Evolutionary conservation across 1,139 yeast genomes (phyloP).

Genomic region (Geotrichum carabidarum): DNA sequence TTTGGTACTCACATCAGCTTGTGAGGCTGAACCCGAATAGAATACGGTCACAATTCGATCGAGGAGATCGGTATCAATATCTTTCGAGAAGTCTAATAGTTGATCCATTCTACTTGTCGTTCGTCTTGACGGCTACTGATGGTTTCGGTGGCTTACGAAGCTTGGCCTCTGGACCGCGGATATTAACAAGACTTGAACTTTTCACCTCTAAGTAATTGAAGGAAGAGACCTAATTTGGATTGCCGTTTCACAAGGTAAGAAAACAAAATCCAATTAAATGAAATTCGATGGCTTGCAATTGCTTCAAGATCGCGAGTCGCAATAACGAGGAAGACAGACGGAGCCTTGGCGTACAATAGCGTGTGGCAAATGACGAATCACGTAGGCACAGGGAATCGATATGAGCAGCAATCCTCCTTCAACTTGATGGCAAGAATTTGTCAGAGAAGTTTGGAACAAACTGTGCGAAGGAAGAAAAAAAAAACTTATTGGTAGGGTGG

Average conservation of each 20-base stretch:
- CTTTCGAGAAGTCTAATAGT: conserved; percentile 79
- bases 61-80: conserved; percentile 69
- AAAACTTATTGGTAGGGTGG: not conserved
- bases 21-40: conserved; percentile 74
- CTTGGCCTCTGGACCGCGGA: too few relatives aligned
- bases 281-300: not conserved
- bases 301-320: not conserved
- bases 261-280: not conserved
- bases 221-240: not conserved
- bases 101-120: conserved; percentile 65
- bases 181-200: too few relatives aligned
- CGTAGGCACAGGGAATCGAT: not conserved
- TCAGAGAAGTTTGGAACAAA: not conserved
- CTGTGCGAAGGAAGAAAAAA: not conserved
- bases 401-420: not conserved
- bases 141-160: too few relatives aligned
- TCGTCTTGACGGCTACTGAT: not conserved
- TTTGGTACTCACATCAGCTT: conserved; percentile 33
- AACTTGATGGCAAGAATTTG: not conserved
- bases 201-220: too few relatives aligned
- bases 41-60: conserved; percentile 87
- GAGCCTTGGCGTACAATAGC: not conserved
- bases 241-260: not conserved
- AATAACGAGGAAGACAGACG: not conserved
- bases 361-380: not conserved